Base-by-base conservation (phyloP, 768 basidiomycete genomes). In the Mycena albidolilacea region DNA sequence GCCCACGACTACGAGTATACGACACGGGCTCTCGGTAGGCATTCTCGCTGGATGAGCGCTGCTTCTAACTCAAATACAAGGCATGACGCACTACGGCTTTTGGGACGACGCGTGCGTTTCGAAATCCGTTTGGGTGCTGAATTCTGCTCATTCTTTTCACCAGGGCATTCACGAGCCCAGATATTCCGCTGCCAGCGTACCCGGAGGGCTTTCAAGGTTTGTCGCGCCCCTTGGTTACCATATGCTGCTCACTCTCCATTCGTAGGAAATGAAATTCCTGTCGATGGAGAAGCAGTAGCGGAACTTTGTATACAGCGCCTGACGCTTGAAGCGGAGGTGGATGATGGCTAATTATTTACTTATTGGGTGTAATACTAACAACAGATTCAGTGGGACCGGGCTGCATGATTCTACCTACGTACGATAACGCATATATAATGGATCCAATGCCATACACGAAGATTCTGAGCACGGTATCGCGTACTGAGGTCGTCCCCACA, bases 1-100 rank as follows among this genome's bases (percentile, higher is more conserved):
- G 94, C 96, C 11, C 88, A 90, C 75, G 95, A 97, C 19, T 50
- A 97, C 78, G 90, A 95, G 80, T 95, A 89, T 72, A 94, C 93
- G 0, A 85, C 93, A 0, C 88, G 92, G n/a, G 92, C 93, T 0
- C 82, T 97, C 2, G 96, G 95, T 63, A 11, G 19, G 63, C 50
- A 41, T 64, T 10, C 79, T 5, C 9, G 10, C 46, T 19, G 7
- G 9, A 17, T 12, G 35, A 64, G 12, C 15, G 1, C 9, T 64
- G 19, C 10, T 4, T 12, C 46, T 50, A 5, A 52, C 14, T 97
- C 30, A 30, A 5, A 6, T 39, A 2, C 1, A 38, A 68, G 58
- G 58, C 35, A 95, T 97, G 88, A 86, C 83, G 3, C 93, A 96
- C 80, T 94, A 91, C 76, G 94, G 94, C 30, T 92, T 97, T 80